These are phyloP conservation scores for Nepenthes gracilis DNA, from an alignment of 148 eudicot genomes.

Conservation along the genomic window DNA sequence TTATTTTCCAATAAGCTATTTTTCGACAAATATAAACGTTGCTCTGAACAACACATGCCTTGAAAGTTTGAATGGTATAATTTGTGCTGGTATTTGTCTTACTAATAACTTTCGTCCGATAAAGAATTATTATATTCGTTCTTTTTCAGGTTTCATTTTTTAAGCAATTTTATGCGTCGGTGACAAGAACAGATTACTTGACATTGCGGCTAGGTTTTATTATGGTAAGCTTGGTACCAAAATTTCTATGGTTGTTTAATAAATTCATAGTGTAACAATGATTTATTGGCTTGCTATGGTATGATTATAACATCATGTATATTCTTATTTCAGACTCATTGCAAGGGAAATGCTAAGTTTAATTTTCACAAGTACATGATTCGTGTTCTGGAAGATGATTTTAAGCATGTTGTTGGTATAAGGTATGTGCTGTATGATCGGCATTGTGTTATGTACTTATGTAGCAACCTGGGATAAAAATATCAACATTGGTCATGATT, in stretches of 20 bases:
- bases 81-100: neutral
- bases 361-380: conserved; percentile 97
- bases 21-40: no score
- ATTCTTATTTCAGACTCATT: conserved; percentile 48
- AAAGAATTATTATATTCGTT: neutral
- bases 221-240: conserved; percentile 25
- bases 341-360: conserved; percentile 66
- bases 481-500: no score
- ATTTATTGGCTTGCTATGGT: neutral
- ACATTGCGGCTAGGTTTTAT: conserved; percentile 78
- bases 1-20: no score
- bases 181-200: conserved; percentile 66
- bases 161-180: conserved; percentile 92
- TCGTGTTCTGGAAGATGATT: conserved; percentile 90
- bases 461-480: no score
- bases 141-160: conserved; percentile 55
- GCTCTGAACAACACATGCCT: no score
- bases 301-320: neutral
- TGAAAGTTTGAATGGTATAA: neutral
- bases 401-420: conserved; percentile 83
- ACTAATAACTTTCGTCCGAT: neutral
- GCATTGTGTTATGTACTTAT: neutral
- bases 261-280: neutral
- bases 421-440: conserved; percentile 36
- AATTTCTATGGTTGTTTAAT: neutral